These are phyloP conservation scores for Nyssa sinensis DNA, from an alignment of 148 eudicot genomes.

Conservation along the genomic window DNA sequence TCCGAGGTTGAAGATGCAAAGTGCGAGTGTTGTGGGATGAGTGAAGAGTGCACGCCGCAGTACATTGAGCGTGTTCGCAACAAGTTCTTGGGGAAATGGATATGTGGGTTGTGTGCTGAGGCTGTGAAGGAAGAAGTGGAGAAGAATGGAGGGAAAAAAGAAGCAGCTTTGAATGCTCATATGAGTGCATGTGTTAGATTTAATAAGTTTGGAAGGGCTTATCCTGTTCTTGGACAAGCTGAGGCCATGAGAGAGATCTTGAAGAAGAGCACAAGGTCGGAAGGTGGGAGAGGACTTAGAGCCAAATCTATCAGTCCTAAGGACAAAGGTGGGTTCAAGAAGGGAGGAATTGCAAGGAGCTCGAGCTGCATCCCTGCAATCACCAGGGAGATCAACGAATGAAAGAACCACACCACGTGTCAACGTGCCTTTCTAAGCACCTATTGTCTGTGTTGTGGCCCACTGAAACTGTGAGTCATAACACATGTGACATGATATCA, in stretches of 20 bases:
- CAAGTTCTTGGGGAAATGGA: conserved; percentile 60
- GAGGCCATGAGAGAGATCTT: conserved; percentile 74
- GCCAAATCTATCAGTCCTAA: conserved; percentile 62
- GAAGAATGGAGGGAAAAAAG: conserved; percentile 54
- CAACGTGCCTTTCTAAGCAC: too few species aligned
- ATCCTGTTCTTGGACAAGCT: conserved; percentile 72
- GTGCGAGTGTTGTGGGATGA: conserved; percentile 90
- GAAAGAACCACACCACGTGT: too few species aligned
- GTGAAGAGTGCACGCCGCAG: conserved; percentile 76
- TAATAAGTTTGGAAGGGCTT: conserved; percentile 72
- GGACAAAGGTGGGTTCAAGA: conserved; percentile 40
- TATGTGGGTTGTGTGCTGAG: conserved; percentile 62
- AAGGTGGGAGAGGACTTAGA: conserved; percentile 22
- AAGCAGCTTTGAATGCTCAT: conserved; percentile 59
- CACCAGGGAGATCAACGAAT: conserved; percentile 41
- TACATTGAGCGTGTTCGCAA: conserved; percentile 50
- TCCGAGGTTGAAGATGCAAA: conserved; percentile 69
- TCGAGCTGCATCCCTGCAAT: conserved; percentile 79
- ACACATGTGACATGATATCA: too few species aligned
- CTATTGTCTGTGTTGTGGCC: too few species aligned
- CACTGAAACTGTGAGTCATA: too few species aligned
- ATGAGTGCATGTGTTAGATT: conserved; percentile 77
- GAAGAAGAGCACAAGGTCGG: conserved; percentile 44
- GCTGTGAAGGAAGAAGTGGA: conserved; percentile 72
- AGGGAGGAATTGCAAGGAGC: conserved; percentile 64